These are phyloP conservation scores for Backusella macrospora DNA, from an alignment of 192 early-diverging fungal genomes.

Conservation along the genomic window DNA sequence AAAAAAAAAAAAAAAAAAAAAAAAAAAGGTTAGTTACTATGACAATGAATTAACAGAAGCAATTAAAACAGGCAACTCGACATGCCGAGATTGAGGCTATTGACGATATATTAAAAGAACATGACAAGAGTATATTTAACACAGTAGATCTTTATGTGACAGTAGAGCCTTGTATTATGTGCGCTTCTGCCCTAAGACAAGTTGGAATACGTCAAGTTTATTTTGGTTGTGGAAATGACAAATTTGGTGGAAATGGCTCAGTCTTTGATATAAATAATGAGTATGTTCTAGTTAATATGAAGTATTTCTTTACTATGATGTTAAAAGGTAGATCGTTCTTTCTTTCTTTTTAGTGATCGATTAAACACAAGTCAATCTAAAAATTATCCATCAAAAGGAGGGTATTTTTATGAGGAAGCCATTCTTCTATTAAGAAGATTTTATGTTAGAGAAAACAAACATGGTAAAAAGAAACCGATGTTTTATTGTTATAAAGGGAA, in stretches of 20 bases:
- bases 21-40: background rate
- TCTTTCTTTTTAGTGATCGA: constrained; percentile 2
- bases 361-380: constrained; percentile 32
- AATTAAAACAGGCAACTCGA: constrained; percentile 68
- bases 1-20: background rate
- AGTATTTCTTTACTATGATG: too few species aligned
- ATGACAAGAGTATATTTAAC: constrained; percentile 38
- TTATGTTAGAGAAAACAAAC: constrained; percentile 89
- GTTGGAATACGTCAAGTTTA: constrained; percentile 82
- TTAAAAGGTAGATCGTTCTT: too few species aligned
- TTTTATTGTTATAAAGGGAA: background rate
- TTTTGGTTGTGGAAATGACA: constrained; percentile 92
- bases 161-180: constrained; percentile 99
- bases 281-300: constrained; percentile 45
- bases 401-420: constrained; percentile 78
- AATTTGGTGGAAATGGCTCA: constrained; percentile 96
- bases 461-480: constrained; percentile 56
- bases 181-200: constrained; percentile 87
- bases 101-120: constrained; percentile 64
- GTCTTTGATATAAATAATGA: constrained; percentile 77
- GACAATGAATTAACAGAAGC: background rate
- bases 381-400: constrained; percentile 65
- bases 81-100: constrained; percentile 97
- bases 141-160: constrained; percentile 88
- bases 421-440: constrained; percentile 87